These are phyloP conservation scores for Wickerhamomyces queroliae DNA, from an alignment of 805 yeast genomes.

Conservation along the genomic window DNA sequence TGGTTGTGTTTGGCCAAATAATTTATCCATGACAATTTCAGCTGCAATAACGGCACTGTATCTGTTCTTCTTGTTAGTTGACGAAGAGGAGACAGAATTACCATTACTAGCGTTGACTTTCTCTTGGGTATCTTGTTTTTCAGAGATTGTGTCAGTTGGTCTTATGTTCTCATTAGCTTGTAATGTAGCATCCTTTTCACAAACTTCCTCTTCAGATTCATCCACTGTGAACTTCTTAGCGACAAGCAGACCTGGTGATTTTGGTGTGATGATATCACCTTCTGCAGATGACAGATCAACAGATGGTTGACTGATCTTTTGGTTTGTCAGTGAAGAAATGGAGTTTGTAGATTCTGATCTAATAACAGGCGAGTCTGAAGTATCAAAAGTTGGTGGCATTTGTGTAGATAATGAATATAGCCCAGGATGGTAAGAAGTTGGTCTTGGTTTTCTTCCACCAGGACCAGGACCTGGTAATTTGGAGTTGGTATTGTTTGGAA, in stretches of 20 bases:
- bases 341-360: conserved; percentile 38
- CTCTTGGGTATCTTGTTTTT: background rate
- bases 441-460: conserved; percentile 63
- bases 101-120: background rate
- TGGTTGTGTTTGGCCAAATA: no score
- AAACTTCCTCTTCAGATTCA: conserved; percentile 14
- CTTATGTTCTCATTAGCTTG: conserved; percentile 7
- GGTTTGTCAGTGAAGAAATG: conserved; percentile 26
- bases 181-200: conserved; percentile 3
- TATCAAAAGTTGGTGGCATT: conserved; percentile 11
- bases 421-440: conserved; percentile 79
- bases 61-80: conserved; percentile 16
- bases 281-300: conserved; percentile 28
- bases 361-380: conserved; percentile 15
- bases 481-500: conserved; percentile 18
- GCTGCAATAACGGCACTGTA: conserved; percentile 25
- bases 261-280: conserved; percentile 31
- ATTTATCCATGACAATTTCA: conserved; percentile 21
- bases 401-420: conserved; percentile 24
- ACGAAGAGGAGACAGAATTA: background rate
- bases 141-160: background rate
- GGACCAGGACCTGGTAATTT: conserved; percentile 34
- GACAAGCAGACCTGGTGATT: conserved; percentile 17
- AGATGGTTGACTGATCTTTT: conserved; percentile 27
- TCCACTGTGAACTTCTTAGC: conserved; percentile 2